Conservation (phyloP, 208 protist species). For the Tritrichomonas foetus region DNA sequence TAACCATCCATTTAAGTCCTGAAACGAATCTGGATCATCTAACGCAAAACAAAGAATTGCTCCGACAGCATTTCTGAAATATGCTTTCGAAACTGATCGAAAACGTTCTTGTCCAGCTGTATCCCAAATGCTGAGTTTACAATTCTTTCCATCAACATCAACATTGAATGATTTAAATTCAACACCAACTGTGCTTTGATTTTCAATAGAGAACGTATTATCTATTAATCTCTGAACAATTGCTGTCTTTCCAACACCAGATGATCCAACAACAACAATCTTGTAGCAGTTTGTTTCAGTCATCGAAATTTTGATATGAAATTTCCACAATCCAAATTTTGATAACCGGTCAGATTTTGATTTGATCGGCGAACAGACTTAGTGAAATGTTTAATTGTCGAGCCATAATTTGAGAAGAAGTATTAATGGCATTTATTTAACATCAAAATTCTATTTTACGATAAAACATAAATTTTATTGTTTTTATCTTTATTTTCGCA, state of each 20-base stretch:
- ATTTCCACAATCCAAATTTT: too few relatives aligned
- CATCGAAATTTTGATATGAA: too few relatives aligned
- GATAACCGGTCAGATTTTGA: too few relatives aligned
- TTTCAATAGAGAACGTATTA: background rate
- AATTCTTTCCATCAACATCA: background rate
- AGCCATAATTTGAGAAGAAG: too few relatives aligned
- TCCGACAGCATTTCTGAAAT: slow-evolving; percentile 7
- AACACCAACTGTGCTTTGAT: slow-evolving; percentile 29
- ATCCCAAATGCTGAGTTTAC: background rate
- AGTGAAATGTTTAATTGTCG: too few relatives aligned
- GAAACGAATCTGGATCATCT: background rate
- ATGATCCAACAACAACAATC: slow-evolving; percentile 13
- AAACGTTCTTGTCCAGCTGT: slow-evolving; percentile 38
- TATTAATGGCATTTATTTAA: too few relatives aligned
- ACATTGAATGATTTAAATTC: slow-evolving; percentile 20
- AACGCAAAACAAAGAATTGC: background rate
- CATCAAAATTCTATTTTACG: too few relatives aligned
- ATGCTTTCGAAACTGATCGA: background rate
- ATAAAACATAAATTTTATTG: too few relatives aligned
- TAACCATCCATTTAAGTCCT: background rate
- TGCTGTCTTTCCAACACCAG: slow-evolving; percentile 29
- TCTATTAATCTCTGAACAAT: slow-evolving; percentile 2
- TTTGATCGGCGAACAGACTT: too few relatives aligned
- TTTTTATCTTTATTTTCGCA: too few relatives aligned
- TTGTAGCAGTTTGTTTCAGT: background rate